Base-by-base conservation (phyloP, 768 basidiomycete species). In the Hysterangium stoloniferum region DNA sequence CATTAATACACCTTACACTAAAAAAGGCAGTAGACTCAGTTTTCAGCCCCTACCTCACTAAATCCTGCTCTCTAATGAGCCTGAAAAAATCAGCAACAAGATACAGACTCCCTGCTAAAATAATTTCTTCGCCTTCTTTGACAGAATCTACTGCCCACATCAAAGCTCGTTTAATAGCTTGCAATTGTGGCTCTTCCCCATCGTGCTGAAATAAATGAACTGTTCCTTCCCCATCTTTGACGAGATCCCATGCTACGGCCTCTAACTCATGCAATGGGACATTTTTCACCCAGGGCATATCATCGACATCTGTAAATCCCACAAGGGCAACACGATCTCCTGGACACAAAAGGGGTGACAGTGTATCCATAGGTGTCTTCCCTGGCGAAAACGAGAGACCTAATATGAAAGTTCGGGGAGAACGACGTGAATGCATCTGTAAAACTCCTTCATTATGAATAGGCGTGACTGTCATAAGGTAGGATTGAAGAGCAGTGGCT, bases 21-120 rank as follows among this genome's bases (percentile, higher is more conserved):
- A n/a, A n/a, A n/a, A n/a, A n/a, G n/a, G n/a, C n/a, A n/a, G n/a
- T n/a, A n/a, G n/a, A n/a, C n/a, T n/a, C n/a, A n/a, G n/a, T n/a
- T n/a, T n/a, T n/a, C n/a, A n/a, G n/a, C n/a, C n/a, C n/a, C n/a
- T n/a, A n/a, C n/a, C n/a, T n/a, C n/a, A n/a, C n/a, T n/a, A n/a
- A 48, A 36, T 17, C 34, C 17, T 51, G 49, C 31, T 42, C 25
- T 54, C 35, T 53, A 51, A 59, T 65, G 25, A 82, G 57, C 51
- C 92, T 71, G 69, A 95, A 96, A 49, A 94, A 80, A 68, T 98
- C 95, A 8, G 92, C 91, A 1, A 92, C 89, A 33, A 97, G 76
- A 67, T 99, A 99, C 59, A 98, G 64, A 66, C 96, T 98, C 33
- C 95, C 96, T 20, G 90, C 84, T 1, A 95, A 61, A 9, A 96